A percentile compares a stretch with the other conserved stretches of the same genome.
phyloP scores from a whole-genome alignment of 1,139 yeast genomes.

The Yamadazyma oceani region DNA sequence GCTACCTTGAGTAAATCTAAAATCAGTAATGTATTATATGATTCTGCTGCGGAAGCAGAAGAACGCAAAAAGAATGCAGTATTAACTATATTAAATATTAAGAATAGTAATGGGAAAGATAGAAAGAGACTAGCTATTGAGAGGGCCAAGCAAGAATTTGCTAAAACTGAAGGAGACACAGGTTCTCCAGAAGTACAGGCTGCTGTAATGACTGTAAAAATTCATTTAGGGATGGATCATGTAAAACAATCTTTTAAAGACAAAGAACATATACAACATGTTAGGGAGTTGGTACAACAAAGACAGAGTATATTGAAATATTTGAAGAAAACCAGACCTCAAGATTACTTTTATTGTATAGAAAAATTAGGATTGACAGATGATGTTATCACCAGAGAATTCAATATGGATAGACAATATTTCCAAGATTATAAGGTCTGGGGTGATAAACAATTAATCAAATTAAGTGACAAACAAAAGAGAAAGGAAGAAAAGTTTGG shows the following conservation, averaged over 20 bases:
- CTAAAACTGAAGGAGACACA: conserved; percentile 84
- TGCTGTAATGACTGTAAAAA: conserved; percentile 79
- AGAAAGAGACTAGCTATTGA: conserved; percentile 57
- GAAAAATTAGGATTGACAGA: conserved; percentile 88
- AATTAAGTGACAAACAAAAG: conserved; percentile 43
- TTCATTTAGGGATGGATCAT: conserved; percentile 77
- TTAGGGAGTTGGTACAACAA: conserved; percentile 82
- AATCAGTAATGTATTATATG: conserved; percentile 40
- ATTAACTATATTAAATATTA: conserved; percentile 69
- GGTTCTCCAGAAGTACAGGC: conserved; percentile 97
- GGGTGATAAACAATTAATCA: conserved; percentile 56
- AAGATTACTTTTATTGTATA: conserved; percentile 80
- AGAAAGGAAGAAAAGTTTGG: conserved; percentile 32
- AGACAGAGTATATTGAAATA: conserved; percentile 84
- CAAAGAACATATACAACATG: conserved; percentile 61
- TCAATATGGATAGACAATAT: conserved; percentile 80
- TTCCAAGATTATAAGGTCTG: conserved; percentile 84
- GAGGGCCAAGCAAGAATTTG: conserved; percentile 76
- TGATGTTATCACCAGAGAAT: conserved; percentile 73
- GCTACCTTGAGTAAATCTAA: conserved; percentile 34
- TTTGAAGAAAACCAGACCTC: conserved; percentile 74
- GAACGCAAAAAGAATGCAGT: conserved; percentile 68
- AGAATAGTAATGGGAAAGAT: conserved; percentile 65
- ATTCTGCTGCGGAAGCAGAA: conserved; percentile 45
- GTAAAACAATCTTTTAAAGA: conserved; percentile 75